Evolutionary conservation across 805 yeast genomes (phyloP).

Genomic region (Scheffersomyces lignosus): DNA sequence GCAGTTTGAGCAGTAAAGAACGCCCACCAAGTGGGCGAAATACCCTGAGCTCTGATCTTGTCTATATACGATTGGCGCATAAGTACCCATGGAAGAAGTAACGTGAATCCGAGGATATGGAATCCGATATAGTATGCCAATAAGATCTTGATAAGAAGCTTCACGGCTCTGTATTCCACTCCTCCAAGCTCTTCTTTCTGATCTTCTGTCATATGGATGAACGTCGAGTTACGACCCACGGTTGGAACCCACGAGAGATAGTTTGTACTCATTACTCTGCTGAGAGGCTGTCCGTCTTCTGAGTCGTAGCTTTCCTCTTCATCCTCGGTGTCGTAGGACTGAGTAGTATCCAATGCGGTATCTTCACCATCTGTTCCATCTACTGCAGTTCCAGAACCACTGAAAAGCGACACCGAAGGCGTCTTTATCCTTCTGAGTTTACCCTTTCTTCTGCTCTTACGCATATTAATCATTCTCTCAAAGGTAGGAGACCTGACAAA

Average conservation of each 20-base stretch:
- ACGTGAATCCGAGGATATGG: constrained; percentile 54
- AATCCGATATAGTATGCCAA: constrained; percentile 73
- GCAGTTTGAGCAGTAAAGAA: constrained; percentile 77
- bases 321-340: constrained; percentile 8
- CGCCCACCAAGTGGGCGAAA: constrained; percentile 90
- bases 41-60: constrained; percentile 53
- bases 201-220: constrained; percentile 73
- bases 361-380: constrained; percentile 11
- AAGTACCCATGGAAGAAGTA: constrained; percentile 59
- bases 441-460: constrained; percentile 3
- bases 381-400: constrained; percentile 14
- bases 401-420: constrained; percentile 5
- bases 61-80: constrained; percentile 40
- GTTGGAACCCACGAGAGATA: constrained; percentile 91
- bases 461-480: constrained; percentile 32
- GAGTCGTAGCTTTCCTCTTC: constrained; percentile 16
- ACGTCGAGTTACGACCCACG: constrained; percentile 89
- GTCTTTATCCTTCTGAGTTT: constrained; percentile 9
- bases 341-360: constrained; percentile 10
- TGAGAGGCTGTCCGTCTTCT: constrained; percentile 12
- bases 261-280: constrained; percentile 47
- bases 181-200: constrained; percentile 97
- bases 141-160: constrained; percentile 67
- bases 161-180: constrained; percentile 90
- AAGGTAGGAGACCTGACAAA: constrained; percentile 46